Evolutionary conservation across 2,329 filamentous ascomycete genomes (phyloP).

Genomic region (Lecanoromycetidae sp.): DNA sequence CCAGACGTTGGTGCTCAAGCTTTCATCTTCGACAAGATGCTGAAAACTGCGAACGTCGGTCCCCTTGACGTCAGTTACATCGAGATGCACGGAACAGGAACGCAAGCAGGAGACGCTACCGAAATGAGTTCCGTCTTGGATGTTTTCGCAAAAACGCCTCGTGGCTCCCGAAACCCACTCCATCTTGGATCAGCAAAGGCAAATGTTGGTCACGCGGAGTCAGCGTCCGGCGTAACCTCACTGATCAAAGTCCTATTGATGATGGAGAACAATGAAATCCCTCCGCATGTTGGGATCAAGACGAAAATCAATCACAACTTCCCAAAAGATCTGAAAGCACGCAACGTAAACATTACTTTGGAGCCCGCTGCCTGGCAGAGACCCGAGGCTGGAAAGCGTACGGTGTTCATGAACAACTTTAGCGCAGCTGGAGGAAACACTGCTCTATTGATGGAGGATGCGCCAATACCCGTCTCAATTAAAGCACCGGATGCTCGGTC

Average conservation of each 20-base stretch:
- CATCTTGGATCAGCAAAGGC: constrained; percentile 10
- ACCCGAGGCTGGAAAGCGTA: constrained; percentile 23
- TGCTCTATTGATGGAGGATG: constrained; percentile 30
- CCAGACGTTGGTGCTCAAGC: constrained; percentile 19
- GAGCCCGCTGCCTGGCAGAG: constrained; percentile 29
- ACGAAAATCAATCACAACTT: constrained; percentile 20
- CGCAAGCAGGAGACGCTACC: constrained; percentile 30
- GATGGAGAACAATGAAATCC: constrained; percentile 25
- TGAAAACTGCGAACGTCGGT: constrained; percentile 22
- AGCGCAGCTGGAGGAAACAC: constrained; percentile 52
- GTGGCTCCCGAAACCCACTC: constrained; percentile 22
- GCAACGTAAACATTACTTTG: constrained; percentile 27
- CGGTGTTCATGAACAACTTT: constrained; percentile 52
- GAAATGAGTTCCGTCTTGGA: constrained; percentile 28
- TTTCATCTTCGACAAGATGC: constrained; percentile 12
- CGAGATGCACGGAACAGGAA: constrained; percentile 34
- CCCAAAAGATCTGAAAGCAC: constrained; percentile 21
- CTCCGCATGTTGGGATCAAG: constrained; percentile 22
- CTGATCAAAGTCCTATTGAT: constrained; percentile 20
- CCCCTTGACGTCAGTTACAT: constrained; percentile 29
- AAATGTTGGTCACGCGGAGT: constrained; percentile 40
- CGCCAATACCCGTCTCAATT: constrained; percentile 21
- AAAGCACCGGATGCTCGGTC: constrained; percentile 39
- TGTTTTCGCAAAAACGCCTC: constrained; percentile 23
- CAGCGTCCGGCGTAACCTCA: constrained; percentile 10